Base-by-base conservation (phyloP, 176 grass and related monocot species). In the Elaeis guineensis region DNA sequence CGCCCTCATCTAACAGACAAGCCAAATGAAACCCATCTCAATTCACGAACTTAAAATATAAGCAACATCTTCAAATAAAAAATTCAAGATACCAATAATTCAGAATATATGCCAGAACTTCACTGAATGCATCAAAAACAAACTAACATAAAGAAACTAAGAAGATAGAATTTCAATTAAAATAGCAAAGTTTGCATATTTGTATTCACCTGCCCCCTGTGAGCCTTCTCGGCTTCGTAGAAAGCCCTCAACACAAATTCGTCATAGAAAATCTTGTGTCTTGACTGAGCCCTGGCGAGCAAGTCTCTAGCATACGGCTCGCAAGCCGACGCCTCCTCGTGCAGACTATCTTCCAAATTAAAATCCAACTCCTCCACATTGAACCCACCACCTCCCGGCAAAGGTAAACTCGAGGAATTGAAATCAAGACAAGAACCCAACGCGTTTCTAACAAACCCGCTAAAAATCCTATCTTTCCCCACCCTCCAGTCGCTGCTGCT, bases 191-290 rank as follows among this genome's bases (percentile, higher is more conserved):
- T 44, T 44, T 44, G 48, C 16, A 64, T 22, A 16, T 1, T 35
- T 55, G 48, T 19, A 50, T 49, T 59, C 59, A 98, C 94, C 84
- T 98, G 88, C 21, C 81, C 85, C 15, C 71, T 69, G 73, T 95
- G 90, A 16, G 90, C 90, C 53, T 76, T 74, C 53, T 80, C 85
- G 2, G 85, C 90, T 72, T 89, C 82, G 26, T 75, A 77, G 55
- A 95, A 95, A 25, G 90, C 90, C 72, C 86, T 85, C 50, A 89
- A 78, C 6, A 98, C 90, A n/a, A 89, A 61, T 69, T 89, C 90
- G 5, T 95, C 82, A 5, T 64, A 49, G 77, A 95, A 98, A 83
- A 98, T 92, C 61, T 69, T 78, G 64, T 98, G 84, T 65, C 79
- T 74, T 24, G 85, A 73, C 58, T 89, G 81, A 26, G 76, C 85